Evolutionary conservation across 257 asterid species (phyloP), one percentile per base, ranked within the genome.

Genomic region (Agastache rugosa): DNA sequence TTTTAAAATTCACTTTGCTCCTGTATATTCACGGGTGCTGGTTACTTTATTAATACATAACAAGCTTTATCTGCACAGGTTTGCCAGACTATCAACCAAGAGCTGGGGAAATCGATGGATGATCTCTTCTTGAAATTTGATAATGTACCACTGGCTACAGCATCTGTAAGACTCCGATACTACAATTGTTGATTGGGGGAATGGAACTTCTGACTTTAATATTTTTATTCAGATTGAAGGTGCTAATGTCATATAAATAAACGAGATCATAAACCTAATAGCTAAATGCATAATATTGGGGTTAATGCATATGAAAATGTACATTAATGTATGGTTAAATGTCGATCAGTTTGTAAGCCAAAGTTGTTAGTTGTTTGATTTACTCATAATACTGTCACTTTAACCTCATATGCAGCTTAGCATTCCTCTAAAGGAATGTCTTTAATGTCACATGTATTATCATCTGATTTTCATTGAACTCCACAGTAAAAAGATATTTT

Each of bases 91-190:
- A 85, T 93, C 81, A 75, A 71, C 75, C 82, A 44, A 47, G 97
- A 91, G 84, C 63, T 93, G 83, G 96, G 96, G 75, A 90, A 88
- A 85, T 73, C 96, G 35, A 81, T 90, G 88, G 92, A 82, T n/a
- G 90, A 94, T 47, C 88, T 94, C 65, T 94, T 94, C 88, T 55
- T 83, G 81, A 76, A 81, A 55, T 94, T 90, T 79, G 97, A 88
- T 69, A 83, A 81, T 64, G 63, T 66, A 73, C 93, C 98, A 50
- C 88, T 94, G 55, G 98, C 98, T 73, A 90, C 97, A 74, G 98
- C 98, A 82, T 94, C 98, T 58, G 98, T 94, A 88, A 89, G 94
- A 68, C 54, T 69, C 70, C 76, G 41, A 11, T 69, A n/a, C 39
- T 39, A 41, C 70, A 58, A 53, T 59, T 44, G 56, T 55, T 75